phyloP scores from a whole-genome alignment of 2,329 filamentous ascomycete genomes.

The Chaetomium olivaceum region DNA sequence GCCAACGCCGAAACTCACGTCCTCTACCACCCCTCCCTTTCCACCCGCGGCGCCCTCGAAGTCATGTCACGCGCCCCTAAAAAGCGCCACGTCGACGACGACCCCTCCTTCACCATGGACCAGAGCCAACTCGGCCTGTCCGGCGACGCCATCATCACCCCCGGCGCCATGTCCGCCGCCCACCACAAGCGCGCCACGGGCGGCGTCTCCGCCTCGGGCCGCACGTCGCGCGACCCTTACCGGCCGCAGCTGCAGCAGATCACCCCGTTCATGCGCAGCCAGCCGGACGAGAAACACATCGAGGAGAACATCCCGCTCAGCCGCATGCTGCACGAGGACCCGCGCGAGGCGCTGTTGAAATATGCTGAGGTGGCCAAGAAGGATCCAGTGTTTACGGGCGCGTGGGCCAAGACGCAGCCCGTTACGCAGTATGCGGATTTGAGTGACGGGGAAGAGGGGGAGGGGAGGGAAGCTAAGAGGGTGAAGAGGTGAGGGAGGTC shows the following conservation, averaged over 20 bases:
- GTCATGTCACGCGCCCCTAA: conserved; percentile 94
- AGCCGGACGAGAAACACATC: conserved; percentile 88
- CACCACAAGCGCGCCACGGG: conserved; percentile 57
- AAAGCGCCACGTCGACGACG: conserved; percentile 92
- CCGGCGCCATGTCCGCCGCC: conserved; percentile 53
- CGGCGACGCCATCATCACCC: conserved; percentile 75
- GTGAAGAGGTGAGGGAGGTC: conserved; percentile 54
- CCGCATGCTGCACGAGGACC: conserved; percentile 94
- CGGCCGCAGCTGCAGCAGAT: conserved; percentile 80
- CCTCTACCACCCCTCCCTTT: conserved; percentile 85
- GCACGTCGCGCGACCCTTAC: conserved; percentile 69
- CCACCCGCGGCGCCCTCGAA: conserved; percentile 76
- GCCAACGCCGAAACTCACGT: conserved; percentile 88
- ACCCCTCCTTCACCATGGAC: conserved; percentile 83
- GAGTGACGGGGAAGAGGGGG: conserved; percentile 79
- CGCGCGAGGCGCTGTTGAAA: conserved; percentile 87
- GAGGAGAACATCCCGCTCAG: conserved; percentile 85
- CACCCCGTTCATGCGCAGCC: conserved; percentile 87
- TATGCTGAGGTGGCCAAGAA: conserved; percentile 92
- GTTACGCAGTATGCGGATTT: conserved; percentile 87
- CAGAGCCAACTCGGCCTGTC: conserved; percentile 74
- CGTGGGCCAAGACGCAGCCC: conserved; percentile 89
- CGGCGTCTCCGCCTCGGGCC: conserved; percentile 76
- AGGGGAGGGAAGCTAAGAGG: conserved; percentile 66
- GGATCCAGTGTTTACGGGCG: conserved; percentile 91